These are phyloP conservation scores for Leersia perrieri DNA, from an alignment of 176 grass and related monocot species.

Conservation along the genomic window DNA sequence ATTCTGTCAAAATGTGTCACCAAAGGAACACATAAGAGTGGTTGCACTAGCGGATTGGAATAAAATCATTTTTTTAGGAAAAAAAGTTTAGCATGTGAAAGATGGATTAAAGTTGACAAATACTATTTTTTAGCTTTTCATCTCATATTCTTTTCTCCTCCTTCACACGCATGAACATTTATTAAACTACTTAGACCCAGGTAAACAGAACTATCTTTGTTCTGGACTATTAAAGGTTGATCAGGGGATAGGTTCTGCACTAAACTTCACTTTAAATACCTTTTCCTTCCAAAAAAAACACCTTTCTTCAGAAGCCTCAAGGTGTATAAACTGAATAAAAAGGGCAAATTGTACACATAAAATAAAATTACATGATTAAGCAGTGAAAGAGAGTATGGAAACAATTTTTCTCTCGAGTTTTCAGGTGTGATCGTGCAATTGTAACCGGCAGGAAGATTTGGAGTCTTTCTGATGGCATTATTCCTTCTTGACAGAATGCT, in stretches of 20 bases:
- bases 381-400: slow-evolving; percentile 30
- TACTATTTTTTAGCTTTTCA: slow-evolving; percentile 23
- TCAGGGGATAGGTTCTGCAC: slow-evolving; percentile 39
- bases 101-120: slow-evolving; percentile 12
- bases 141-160: slow-evolving; percentile 12
- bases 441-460: slow-evolving; percentile 31
- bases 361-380: slow-evolving; percentile 21
- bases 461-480: slow-evolving; percentile 32
- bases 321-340: slow-evolving; percentile 28
- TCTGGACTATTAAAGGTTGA: slow-evolving; percentile 32
- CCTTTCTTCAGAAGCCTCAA: slow-evolving; percentile 1
- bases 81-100: slow-evolving; percentile 19
- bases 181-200: slow-evolving; percentile 10
- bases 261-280: slow-evolving; percentile 37
- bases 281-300: not conserved
- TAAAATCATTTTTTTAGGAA: not conserved
- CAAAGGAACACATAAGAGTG: slow-evolving; percentile 28
- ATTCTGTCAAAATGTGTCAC: slow-evolving; percentile 19
- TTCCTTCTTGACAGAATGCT: slow-evolving; percentile 34
- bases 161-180: slow-evolving; percentile 37
- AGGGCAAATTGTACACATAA: slow-evolving; percentile 12
- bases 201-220: slow-evolving; percentile 14
- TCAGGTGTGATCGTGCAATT: slow-evolving; percentile 35
- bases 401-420: not conserved
- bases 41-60: slow-evolving; percentile 30